phyloP scores from a whole-genome alignment of 2,329 filamentous ascomycete species.

The Cordyceps tenuipes region DNA sequence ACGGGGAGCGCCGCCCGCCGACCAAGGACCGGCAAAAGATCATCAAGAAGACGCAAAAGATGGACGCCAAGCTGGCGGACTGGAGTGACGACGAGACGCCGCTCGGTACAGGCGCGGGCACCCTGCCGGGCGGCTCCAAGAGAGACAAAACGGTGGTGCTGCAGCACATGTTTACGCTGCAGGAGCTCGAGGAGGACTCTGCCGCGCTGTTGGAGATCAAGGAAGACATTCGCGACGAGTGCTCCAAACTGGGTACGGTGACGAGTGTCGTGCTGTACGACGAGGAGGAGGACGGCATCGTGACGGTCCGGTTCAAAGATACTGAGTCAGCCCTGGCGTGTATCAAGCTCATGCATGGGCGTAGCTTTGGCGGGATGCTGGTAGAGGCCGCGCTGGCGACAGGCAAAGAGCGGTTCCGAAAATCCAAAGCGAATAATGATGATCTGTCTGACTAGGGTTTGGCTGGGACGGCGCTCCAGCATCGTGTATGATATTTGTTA shows the following conservation, averaged over 20 bases:
- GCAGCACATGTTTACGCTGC: conserved; percentile 85
- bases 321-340: conserved; percentile 64
- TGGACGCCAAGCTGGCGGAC: conserved; percentile 85
- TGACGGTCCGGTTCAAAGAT: conserved; percentile 73
- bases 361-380: conserved; percentile 65
- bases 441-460: conserved; percentile 17
- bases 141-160: conserved; percentile 80
- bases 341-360: conserved; percentile 66
- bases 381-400: conserved; percentile 65
- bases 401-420: conserved; percentile 65
- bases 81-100: conserved; percentile 86
- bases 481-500: neutral
- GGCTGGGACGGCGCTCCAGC: neutral
- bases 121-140: conserved; percentile 36
- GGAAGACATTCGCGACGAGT: conserved; percentile 87
- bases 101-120: conserved; percentile 17
- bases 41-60: conserved; percentile 81
- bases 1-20: conserved; percentile 33
- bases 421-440: conserved; percentile 50
- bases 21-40: conserved; percentile 72
- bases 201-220: conserved; percentile 83
- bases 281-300: conserved; percentile 72
- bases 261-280: conserved; percentile 91
- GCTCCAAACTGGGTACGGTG: conserved; percentile 74
- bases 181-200: conserved; percentile 78